phyloP scores from a whole-genome alignment of 108 stramenopile species.

The Skeletonema grethae region DNA sequence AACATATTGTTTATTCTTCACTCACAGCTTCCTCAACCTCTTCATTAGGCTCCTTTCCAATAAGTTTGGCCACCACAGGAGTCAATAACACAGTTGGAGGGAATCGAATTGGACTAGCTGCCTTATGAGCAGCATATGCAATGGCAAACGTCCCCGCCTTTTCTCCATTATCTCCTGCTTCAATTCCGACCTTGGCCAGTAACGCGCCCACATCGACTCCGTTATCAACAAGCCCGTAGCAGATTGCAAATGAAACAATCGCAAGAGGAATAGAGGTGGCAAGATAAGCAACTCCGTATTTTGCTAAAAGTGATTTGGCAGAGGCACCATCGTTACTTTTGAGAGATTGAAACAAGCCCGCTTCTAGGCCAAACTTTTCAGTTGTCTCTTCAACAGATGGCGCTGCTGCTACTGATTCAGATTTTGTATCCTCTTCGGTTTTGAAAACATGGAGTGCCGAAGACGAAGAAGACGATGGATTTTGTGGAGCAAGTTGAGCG shows the following conservation, averaged over 20 bases:
- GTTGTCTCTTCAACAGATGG: slow-evolving; percentile 67
- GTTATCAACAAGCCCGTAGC: slow-evolving; percentile 85
- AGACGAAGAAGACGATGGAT: neutral
- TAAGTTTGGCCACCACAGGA: slow-evolving; percentile 91
- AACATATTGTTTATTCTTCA: neutral
- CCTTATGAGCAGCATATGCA: slow-evolving; percentile 97
- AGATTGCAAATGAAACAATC: slow-evolving; percentile 85
- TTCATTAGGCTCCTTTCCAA: slow-evolving; percentile 86
- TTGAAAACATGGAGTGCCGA: slow-evolving; percentile 28
- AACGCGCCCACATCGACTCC: slow-evolving; percentile 88
- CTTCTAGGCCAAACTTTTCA: slow-evolving; percentile 91
- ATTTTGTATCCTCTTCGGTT: slow-evolving; percentile 30
- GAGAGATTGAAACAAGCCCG: slow-evolving; percentile 76
- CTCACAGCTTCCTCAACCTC: slow-evolving; percentile 27
- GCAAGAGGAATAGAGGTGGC: slow-evolving; percentile 94
- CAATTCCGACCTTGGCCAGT: slow-evolving; percentile 85
- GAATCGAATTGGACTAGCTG: slow-evolving; percentile 95
- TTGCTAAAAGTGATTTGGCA: slow-evolving; percentile 87
- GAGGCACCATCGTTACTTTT: slow-evolving; percentile 63
- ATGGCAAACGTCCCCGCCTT: slow-evolving; percentile 93
- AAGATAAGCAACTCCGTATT: slow-evolving; percentile 92
- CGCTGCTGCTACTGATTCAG: neutral
- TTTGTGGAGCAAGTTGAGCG: neutral
- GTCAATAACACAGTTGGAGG: slow-evolving; percentile 96
- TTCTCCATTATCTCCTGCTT: slow-evolving; percentile 61